Evolutionary conservation across 805 yeast species (phyloP).

Genomic region (Starmerella sp.): DNA sequence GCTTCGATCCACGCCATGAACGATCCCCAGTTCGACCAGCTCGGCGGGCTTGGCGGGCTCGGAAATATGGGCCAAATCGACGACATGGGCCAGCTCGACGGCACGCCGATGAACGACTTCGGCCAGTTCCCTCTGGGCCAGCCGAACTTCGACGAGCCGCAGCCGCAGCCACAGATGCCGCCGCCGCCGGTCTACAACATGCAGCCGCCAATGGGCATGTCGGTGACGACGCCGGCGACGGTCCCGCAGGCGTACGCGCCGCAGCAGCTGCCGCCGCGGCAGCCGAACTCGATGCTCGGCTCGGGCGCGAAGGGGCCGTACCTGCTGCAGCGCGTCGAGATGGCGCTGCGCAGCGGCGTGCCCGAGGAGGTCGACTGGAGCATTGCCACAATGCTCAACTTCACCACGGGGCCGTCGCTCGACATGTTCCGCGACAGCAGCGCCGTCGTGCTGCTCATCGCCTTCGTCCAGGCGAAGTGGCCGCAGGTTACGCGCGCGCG

Average conservation of each 20-base stretch:
- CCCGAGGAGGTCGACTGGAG: conserved; percentile 65
- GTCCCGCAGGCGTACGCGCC: conserved; percentile 26
- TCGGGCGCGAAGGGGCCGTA: conserved; percentile 46
- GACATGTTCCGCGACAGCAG: conserved; percentile 13
- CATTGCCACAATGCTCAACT: conserved; percentile 42
- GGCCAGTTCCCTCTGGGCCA: background rate
- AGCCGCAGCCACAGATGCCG: conserved; percentile 3
- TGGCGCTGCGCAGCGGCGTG: conserved; percentile 58
- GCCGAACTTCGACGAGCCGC: conserved; percentile 1
- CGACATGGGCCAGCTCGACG: conserved; percentile 1
- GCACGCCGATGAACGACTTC: background rate
- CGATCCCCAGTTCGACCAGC: conserved; percentile 3
- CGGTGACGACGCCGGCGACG: conserved; percentile 29
- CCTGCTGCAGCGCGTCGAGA: conserved; percentile 50
- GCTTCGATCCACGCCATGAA: background rate
- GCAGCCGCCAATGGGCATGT: conserved; percentile 26
- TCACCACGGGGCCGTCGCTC: conserved; percentile 23
- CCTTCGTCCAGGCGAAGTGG: conserved; percentile 12
- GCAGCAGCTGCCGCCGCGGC: conserved; percentile 20
- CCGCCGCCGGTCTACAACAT: conserved; percentile 21
- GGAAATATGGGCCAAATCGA: background rate
- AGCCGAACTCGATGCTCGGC: conserved; percentile 15
- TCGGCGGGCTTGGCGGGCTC: conserved; percentile 1
- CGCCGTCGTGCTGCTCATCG: conserved; percentile 14
- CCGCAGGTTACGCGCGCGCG: conserved; percentile 8